Percentiles rank a stretch among this genome's conserved stretches.
phyloP scores from a whole-genome alignment of 1,284 basidiomycete species.

The Trametes versicolor region DNA sequence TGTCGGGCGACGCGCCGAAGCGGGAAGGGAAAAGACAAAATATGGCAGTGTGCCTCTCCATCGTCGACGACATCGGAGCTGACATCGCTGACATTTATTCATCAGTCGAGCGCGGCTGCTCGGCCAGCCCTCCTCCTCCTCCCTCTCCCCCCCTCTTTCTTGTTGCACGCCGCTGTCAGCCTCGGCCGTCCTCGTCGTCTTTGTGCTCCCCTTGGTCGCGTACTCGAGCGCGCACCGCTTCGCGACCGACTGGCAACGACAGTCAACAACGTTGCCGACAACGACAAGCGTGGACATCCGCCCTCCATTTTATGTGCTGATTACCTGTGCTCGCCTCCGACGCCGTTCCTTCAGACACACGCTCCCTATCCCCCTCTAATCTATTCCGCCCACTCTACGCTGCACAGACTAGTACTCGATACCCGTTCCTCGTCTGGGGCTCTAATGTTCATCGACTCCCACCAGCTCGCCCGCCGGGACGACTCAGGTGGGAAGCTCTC shows the following conservation, averaged over 20 bases:
- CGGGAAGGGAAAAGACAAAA: background rate
- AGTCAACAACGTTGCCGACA: constrained; percentile 7
- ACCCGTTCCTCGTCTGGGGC: no score
- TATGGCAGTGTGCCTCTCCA: background rate
- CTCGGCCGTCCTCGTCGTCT: background rate
- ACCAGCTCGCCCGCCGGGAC: constrained; percentile 27
- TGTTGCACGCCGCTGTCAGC: constrained; percentile 2
- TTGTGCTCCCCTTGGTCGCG: background rate
- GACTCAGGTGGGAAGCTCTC: constrained; percentile 41
- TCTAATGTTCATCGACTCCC: constrained; percentile 8
- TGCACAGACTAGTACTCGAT: constrained; percentile 13
- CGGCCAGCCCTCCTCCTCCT: background rate
- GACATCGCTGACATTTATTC: background rate
- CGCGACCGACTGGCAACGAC: background rate
- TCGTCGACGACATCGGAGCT: background rate
- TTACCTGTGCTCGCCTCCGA: constrained; percentile 3
- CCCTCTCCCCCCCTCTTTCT: background rate
- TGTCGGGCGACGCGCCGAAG: constrained; percentile 7
- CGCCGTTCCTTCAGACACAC: constrained; percentile 26
- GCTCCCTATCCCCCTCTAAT: background rate
- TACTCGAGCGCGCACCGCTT: background rate
- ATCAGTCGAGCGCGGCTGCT: background rate
- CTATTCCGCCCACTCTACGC: constrained; percentile 5
- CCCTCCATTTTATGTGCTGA: constrained; percentile 30
- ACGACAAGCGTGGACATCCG: constrained; percentile 23